Evolutionary conservation across 345 rosid genomes (phyloP).

Genomic region (Camelina sativa): DNA sequence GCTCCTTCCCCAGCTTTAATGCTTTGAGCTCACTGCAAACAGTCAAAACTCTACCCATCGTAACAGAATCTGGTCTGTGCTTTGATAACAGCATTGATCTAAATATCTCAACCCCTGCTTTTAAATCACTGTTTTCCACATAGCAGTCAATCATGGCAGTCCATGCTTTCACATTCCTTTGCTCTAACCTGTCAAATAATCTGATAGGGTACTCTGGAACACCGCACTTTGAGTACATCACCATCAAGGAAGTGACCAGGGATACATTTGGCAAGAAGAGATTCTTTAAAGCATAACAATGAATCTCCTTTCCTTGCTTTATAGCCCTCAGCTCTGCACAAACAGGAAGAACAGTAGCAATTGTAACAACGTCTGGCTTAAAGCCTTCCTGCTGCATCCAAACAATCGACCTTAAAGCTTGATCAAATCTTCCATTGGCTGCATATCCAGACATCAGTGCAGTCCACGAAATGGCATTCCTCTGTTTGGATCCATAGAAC

Average conservation of each 20-base stretch:
- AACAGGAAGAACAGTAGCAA: slow-evolving; percentile 80
- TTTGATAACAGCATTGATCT: slow-evolving; percentile 70
- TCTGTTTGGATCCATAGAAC: slow-evolving; percentile 64
- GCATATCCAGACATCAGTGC: slow-evolving; percentile 84
- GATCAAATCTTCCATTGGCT: slow-evolving; percentile 74
- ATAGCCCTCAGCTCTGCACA: slow-evolving; percentile 67
- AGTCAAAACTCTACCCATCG: slow-evolving; percentile 64
- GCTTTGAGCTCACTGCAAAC: slow-evolving; percentile 60
- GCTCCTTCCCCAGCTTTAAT: slow-evolving; percentile 73
- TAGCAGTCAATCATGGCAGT: slow-evolving; percentile 75
- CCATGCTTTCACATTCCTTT: slow-evolving; percentile 70
- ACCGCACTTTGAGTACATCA: slow-evolving; percentile 81
- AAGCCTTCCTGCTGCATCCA: slow-evolving; percentile 98
- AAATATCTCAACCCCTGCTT: slow-evolving; percentile 55
- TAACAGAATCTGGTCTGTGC: slow-evolving; percentile 75
- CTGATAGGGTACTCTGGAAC: slow-evolving; percentile 56
- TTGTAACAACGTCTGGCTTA: slow-evolving; percentile 74
- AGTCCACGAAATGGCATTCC: slow-evolving; percentile 85
- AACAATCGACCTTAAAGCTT: slow-evolving; percentile 78
- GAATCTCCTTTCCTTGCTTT: slow-evolving; percentile 82
- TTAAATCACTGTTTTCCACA: slow-evolving; percentile 47
- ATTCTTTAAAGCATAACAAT: slow-evolving; percentile 78
- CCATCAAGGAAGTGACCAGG: slow-evolving; percentile 69
- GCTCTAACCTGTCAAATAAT: slow-evolving; percentile 60
- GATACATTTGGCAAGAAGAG: slow-evolving; percentile 78